A percentile compares a stretch with the other conserved stretches of the same genome.
phyloP scores from a whole-genome alignment of 2,329 filamentous ascomycete genomes.

The Knufia petricola region DNA sequence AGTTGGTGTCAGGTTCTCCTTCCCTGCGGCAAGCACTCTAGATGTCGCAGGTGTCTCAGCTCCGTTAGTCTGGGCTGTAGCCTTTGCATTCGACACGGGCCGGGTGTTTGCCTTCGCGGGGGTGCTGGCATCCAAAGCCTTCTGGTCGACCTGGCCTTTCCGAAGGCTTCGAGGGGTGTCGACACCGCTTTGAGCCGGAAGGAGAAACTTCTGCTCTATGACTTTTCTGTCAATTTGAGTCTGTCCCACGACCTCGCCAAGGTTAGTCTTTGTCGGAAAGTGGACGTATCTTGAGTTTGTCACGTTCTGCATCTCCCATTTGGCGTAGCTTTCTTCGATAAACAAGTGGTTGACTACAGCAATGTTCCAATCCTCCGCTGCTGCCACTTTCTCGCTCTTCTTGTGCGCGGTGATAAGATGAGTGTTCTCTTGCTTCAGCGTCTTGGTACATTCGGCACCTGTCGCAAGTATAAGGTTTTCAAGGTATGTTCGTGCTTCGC shows the following conservation, averaged over 20 bases:
- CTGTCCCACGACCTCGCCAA: conserved; percentile 86
- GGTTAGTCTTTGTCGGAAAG: conserved; percentile 80
- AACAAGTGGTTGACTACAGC: conserved; percentile 88
- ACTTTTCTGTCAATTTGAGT: conserved; percentile 67
- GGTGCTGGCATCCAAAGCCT: conserved; percentile 4
- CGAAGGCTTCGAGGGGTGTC: conserved; percentile 9
- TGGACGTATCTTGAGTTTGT: conserved; percentile 69
- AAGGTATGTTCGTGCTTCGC: conserved; percentile 84
- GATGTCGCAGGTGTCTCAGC: conserved; percentile 45
- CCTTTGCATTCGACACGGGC: conserved; percentile 24
- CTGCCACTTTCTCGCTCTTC: conserved; percentile 84
- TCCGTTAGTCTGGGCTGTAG: conserved; percentile 24
- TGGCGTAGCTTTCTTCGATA: conserved; percentile 95
- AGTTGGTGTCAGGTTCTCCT: conserved; percentile 76
- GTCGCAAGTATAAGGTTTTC: conserved; percentile 80
- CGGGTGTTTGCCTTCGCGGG: conserved; percentile 17
- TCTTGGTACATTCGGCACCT: conserved; percentile 86
- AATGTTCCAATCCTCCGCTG: conserved; percentile 85
- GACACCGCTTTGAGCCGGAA: conserved; percentile 24
- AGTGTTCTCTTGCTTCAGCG: conserved; percentile 89
- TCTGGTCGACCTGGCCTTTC: conserved; percentile 15
- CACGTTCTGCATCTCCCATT: conserved; percentile 65
- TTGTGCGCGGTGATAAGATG: conserved; percentile 88
- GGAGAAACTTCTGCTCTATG: conserved; percentile 60
- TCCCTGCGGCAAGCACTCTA: conserved; percentile 49